These are phyloP conservation scores for Aspergillus bridgeri DNA, from an alignment of 495 filamentous ascomycete species.

Conservation along the genomic window DNA sequence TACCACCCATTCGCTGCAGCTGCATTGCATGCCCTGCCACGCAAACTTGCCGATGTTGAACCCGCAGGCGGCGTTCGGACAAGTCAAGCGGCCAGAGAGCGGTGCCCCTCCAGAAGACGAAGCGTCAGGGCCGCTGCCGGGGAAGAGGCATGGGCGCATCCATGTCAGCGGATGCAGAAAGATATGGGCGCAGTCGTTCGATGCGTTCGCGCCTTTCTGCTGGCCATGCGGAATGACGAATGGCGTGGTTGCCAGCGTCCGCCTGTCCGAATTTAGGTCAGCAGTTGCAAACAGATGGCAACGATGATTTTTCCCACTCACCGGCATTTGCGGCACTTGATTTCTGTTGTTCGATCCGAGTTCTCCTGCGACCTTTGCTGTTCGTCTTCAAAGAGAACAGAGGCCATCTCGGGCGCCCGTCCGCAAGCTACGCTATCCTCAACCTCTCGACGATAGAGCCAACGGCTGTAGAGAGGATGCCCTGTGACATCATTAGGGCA, in stretches of 20 bases:
- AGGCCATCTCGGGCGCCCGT: slow-evolving; percentile 66
- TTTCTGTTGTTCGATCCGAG: slow-evolving; percentile 36
- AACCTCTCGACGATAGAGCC: slow-evolving; percentile 79
- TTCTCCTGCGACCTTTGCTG: slow-evolving; percentile 25
- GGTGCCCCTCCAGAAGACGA: slow-evolving; percentile 51
- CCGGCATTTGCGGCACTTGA: slow-evolving; percentile 66
- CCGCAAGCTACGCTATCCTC: slow-evolving; percentile 67
- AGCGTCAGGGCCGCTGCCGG: slow-evolving; percentile 13
- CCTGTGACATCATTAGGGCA: slow-evolving; percentile 66
- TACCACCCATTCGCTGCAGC: slow-evolving; percentile 83
- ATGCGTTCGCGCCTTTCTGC: slow-evolving; percentile 18
- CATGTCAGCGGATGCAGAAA: slow-evolving; percentile 89
- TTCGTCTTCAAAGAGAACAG: slow-evolving; percentile 85
- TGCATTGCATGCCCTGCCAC: slow-evolving; percentile 94
- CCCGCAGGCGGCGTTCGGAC: slow-evolving; percentile 70
- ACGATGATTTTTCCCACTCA: slow-evolving; percentile 23
- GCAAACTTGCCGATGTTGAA: slow-evolving; percentile 87
- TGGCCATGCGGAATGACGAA: slow-evolving; percentile 57
- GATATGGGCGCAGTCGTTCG: slow-evolving; percentile 66
- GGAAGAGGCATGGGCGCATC: slow-evolving; percentile 77
- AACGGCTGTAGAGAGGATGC: slow-evolving; percentile 76
- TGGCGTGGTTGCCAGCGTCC: slow-evolving; percentile 58
- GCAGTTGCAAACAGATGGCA: neutral
- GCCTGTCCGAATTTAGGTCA: slow-evolving; percentile 36
- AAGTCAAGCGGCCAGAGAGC: slow-evolving; percentile 77